A percentile compares a stretch with the other conserved stretches of the same genome.
phyloP scores from a whole-genome alignment of 768 basidiomycete genomes.

The Rhodotorula kratochvilovae region DNA sequence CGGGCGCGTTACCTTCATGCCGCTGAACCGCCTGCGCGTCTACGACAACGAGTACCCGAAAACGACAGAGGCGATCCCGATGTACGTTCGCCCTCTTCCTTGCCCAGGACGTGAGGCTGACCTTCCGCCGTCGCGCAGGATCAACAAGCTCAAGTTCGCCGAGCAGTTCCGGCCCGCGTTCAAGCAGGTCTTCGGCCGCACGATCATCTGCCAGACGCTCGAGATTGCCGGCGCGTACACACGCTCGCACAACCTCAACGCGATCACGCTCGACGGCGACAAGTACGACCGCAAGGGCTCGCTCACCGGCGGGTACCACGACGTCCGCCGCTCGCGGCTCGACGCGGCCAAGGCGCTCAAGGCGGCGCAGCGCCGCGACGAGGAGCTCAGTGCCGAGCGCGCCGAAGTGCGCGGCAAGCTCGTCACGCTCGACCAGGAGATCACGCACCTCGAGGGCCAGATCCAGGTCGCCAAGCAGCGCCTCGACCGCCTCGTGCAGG shows the following conservation, averaged over 20 bases:
- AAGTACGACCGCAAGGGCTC: slow-evolving; percentile 95
- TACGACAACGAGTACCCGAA: slow-evolving; percentile 60
- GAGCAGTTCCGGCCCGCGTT: slow-evolving; percentile 71
- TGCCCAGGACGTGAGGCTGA: not conserved
- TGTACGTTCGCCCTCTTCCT: slow-evolving; percentile 62
- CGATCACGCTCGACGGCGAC: slow-evolving; percentile 95
- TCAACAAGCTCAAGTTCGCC: slow-evolving; percentile 77
- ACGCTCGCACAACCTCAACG: slow-evolving; percentile 88
- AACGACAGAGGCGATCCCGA: slow-evolving; percentile 52
- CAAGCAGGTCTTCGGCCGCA: slow-evolving; percentile 95
- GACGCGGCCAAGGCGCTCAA: slow-evolving; percentile 75
- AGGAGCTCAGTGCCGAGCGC: slow-evolving; percentile 61
- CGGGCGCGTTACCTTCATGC: slow-evolving; percentile 97
- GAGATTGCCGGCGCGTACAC: slow-evolving; percentile 90
- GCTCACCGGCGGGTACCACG: slow-evolving; percentile 92
- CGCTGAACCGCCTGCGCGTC: slow-evolving; percentile 85
- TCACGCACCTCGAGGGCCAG: slow-evolving; percentile 67
- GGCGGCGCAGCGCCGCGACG: slow-evolving; percentile 68
- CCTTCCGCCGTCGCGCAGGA: slow-evolving; percentile 35
- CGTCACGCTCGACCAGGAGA: slow-evolving; percentile 72
- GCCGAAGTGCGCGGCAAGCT: slow-evolving; percentile 72
- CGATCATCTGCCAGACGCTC: slow-evolving; percentile 89
- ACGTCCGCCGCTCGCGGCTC: slow-evolving; percentile 79
- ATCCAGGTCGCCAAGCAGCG: slow-evolving; percentile 67
- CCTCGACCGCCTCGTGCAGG: slow-evolving; percentile 53